Evolutionary conservation across 1,284 basidiomycete species (phyloP).

Genomic region (Ceratobasidium sp.): DNA sequence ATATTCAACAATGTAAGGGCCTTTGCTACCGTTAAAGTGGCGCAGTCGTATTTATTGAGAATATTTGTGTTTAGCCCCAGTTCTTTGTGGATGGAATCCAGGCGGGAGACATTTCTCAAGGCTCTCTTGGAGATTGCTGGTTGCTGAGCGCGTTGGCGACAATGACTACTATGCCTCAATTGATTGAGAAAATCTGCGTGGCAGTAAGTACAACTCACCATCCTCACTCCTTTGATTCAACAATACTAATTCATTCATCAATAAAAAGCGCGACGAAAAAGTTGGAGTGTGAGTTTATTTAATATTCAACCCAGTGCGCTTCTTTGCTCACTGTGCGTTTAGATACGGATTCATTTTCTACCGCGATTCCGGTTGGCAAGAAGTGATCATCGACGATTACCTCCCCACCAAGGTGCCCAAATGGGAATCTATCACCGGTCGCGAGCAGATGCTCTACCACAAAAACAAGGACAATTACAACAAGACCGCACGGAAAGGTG

Average conservation of each 20-base stretch:
- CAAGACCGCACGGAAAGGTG: slow-evolving; percentile 45
- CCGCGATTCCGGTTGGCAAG: slow-evolving; percentile 46
- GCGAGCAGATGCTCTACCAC: slow-evolving; percentile 47
- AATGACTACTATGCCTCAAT: slow-evolving; percentile 55
- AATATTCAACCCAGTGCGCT: background rate
- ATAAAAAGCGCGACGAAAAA: slow-evolving; percentile 59
- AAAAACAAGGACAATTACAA: slow-evolving; percentile 46
- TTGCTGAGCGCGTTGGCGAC: slow-evolving; percentile 63
- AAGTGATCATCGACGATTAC: slow-evolving; percentile 45
- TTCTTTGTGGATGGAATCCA: slow-evolving; percentile 59
- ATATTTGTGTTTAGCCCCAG: slow-evolving; percentile 49
- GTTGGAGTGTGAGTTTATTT: slow-evolving; percentile 56
- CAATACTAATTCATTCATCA: background rate
- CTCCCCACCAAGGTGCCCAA: slow-evolving; percentile 23
- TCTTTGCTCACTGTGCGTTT: background rate
- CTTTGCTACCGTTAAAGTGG: background rate
- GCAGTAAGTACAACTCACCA: slow-evolving; percentile 53
- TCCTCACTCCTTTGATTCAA: background rate
- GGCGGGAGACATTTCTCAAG: slow-evolving; percentile 59
- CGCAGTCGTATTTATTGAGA: too few relatives aligned
- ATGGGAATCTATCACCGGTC: slow-evolving; percentile 34
- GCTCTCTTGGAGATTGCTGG: slow-evolving; percentile 61
- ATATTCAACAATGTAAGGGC: slow-evolving; percentile 56
- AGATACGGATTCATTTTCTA: slow-evolving; percentile 57
- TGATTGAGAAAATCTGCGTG: slow-evolving; percentile 65